phyloP scores from a whole-genome alignment of 176 grass and related monocot genomes.

The Zea mays region DNA sequence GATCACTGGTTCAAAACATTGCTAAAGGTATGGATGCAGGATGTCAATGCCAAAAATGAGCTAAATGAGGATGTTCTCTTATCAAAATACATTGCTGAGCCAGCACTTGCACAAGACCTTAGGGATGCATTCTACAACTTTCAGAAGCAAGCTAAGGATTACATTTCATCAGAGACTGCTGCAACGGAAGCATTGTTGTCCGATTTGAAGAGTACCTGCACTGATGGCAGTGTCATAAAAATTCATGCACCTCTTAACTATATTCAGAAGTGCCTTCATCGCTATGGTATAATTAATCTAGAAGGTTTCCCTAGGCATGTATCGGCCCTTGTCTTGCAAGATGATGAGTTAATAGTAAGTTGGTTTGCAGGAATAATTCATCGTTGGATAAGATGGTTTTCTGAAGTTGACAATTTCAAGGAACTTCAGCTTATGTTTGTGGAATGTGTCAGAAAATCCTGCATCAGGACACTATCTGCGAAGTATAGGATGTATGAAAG shows the following conservation, averaged over 20 bases:
- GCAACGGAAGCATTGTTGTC: slow-evolving; percentile 55
- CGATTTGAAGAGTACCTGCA: slow-evolving; percentile 43
- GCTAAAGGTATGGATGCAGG: slow-evolving; percentile 90
- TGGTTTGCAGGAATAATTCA: slow-evolving; percentile 90
- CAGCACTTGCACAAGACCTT: slow-evolving; percentile 72
- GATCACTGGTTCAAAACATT: slow-evolving; percentile 96
- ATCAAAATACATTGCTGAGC: slow-evolving; percentile 86
- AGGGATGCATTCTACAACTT: slow-evolving; percentile 81
- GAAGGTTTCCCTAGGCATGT: slow-evolving; percentile 88
- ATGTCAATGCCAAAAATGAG: slow-evolving; percentile 70
- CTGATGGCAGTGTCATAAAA: slow-evolving; percentile 48
- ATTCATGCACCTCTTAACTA: slow-evolving; percentile 63
- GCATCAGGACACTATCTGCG: slow-evolving; percentile 88
- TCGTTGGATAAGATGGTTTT: slow-evolving; percentile 83
- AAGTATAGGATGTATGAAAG: slow-evolving; percentile 82
- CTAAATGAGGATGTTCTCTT: slow-evolving; percentile 66
- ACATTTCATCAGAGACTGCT: slow-evolving; percentile 63
- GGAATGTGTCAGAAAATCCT: slow-evolving; percentile 78
- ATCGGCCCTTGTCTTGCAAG: slow-evolving; percentile 75
- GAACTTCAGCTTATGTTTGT: slow-evolving; percentile 75
- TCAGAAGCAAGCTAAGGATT: slow-evolving; percentile 70
- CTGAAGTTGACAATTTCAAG: slow-evolving; percentile 72
- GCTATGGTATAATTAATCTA: slow-evolving; percentile 74
- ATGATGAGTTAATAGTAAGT: slow-evolving; percentile 83
- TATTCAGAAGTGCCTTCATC: slow-evolving; percentile 72